A percentile compares a stretch with the other conserved stretches of the same genome.
Conservation (phyloP, 1,139 yeast genomes). For the Chernovozyma aurita region DNA sequence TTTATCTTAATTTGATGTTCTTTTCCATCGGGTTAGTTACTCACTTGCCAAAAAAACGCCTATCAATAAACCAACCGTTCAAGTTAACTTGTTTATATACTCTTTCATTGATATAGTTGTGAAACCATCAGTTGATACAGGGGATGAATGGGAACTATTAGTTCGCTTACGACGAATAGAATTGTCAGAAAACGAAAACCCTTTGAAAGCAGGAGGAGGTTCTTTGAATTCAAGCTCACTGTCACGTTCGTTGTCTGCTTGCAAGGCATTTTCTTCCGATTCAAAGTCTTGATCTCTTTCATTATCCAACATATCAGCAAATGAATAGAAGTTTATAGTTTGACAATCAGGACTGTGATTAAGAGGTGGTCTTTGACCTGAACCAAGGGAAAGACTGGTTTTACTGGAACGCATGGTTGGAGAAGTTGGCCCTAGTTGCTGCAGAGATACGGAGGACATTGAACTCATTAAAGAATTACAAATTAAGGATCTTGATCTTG, state of each 20-base stretch:
- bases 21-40: no score
- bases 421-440: conserved; percentile 2
- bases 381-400: conserved; percentile 2
- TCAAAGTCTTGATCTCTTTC: conserved; percentile 11
- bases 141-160: conserved; percentile 2
- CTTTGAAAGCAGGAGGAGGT: conserved; percentile 4
- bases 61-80: no score
- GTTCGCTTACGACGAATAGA: conserved; percentile 3
- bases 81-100: conserved; percentile 10
- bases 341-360: conserved; percentile 5
- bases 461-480: conserved; percentile 5
- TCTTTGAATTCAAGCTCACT: no score
- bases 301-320: conserved; percentile 26
- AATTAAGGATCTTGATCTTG: neutral
- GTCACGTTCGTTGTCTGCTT: no score
- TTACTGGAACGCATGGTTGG: conserved; percentile 4
- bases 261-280: conserved; percentile 4
- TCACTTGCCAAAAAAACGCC: no score
- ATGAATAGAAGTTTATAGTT: conserved; percentile 29
- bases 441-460: no score
- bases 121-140: conserved; percentile 7
- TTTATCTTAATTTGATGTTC: no score
- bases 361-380: neutral
- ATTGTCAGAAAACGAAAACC: conserved; percentile 7
- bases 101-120: conserved; percentile 19